Evolutionary conservation across 192 early-diverging fungal species (phyloP), one percentile per base, ranked within the genome.

Genomic region (Funneliformis geosporum): DNA sequence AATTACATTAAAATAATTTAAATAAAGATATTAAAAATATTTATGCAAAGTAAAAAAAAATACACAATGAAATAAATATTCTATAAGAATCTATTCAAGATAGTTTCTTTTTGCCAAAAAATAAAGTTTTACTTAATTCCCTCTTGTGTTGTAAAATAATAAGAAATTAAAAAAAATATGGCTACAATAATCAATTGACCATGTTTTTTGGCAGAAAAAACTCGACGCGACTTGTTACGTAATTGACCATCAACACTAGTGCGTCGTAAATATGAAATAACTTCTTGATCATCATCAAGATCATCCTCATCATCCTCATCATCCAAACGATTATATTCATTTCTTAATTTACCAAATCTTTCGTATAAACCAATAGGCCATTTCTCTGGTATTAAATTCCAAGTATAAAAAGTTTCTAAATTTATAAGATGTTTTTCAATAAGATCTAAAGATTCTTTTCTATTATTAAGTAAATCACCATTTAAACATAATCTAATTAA

Each of bases 1-100:
- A 28, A 70, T 79, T 12, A 38, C 28, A 39, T 55, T 79, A 25
- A 76, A 76, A 76, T 62, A 73, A 38, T 60, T 42, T 38, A 27
- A 14, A 28, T 27, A 64, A 65, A 64, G 27, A 65, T 16, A 28
- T 23, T 27, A 27, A 64, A 12, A 33, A 28, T 27, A 10, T 62
- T 73, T 14, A 28, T 73, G 25, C 18, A 46, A 71, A 5, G 43
- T n/a, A 46, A 42, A 43, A 71, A 23, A 33, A 25, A 50, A 33
- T 9, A 23, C 11, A 59, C 10, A 68, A 14, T 38, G 27, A 68
- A 68, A 39, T 21, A 39, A 68, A 40, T 68, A 40, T 42, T 68
- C 14, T 50, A 55, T 18, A 21, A 12, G n/a, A 16, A 14, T 55
- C 21, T 21, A 55, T 16, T 50, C 21, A 21, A 55, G 16, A 55